These are phyloP conservation scores for Phytophthora vignae DNA, from an alignment of 352 stramenopile genomes.

Conservation along the genomic window DNA sequence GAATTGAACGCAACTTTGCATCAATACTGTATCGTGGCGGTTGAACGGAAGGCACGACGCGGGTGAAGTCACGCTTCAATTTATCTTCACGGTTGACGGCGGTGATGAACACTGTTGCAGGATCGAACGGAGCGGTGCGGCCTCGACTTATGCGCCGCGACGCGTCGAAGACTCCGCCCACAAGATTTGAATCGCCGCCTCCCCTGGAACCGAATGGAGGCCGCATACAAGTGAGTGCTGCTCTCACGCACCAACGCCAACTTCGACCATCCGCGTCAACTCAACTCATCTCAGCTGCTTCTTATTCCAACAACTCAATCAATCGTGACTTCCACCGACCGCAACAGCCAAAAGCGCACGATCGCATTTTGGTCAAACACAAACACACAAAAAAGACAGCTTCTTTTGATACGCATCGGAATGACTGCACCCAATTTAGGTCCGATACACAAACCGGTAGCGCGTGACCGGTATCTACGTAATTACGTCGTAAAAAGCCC, in stretches of 20 bases:
- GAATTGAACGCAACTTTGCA: background rate
- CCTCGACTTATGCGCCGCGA: constrained; percentile 26
- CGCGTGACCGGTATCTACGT: background rate
- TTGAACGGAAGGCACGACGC: background rate
- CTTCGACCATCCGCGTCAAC: constrained; percentile 6
- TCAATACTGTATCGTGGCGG: background rate
- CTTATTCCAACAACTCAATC: background rate
- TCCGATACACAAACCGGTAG: background rate
- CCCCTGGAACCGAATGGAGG: background rate
- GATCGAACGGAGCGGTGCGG: constrained; percentile 9
- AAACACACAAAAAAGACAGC: background rate
- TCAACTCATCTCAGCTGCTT: constrained; percentile 1
- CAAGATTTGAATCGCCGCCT: constrained; percentile 22
- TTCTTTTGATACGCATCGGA: background rate
- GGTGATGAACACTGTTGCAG: constrained; percentile 10
- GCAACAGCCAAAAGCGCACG: background rate
- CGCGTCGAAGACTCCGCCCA: constrained; percentile 18
- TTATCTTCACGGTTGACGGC: constrained; percentile 13
- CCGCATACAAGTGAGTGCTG: background rate
- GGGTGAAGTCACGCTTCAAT: constrained; percentile 1
- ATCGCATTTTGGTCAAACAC: background rate
- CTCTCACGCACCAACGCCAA: background rate
- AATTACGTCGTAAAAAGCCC: constrained; percentile 33
- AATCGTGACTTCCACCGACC: constrained; percentile 3
- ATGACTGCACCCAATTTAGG: background rate